These are phyloP conservation scores for Penicillium taxi DNA, from an alignment of 495 filamentous ascomycete genomes.

Conservation along the genomic window DNA sequence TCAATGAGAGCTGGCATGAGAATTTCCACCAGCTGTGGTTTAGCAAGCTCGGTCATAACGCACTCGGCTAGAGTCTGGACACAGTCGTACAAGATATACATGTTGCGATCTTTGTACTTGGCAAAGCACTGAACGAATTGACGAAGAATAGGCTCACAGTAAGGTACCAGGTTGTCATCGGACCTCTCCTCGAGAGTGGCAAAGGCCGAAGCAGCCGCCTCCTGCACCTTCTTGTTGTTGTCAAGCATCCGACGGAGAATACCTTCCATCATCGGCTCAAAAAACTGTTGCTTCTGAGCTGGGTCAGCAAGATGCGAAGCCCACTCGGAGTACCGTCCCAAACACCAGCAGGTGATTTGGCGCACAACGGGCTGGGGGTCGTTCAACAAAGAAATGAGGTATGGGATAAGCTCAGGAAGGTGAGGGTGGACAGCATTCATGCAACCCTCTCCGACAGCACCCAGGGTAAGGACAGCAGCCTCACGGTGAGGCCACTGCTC, in stretches of 20 bases:
- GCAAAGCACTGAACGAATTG: conserved; percentile 89
- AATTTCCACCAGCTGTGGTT: conserved; percentile 67
- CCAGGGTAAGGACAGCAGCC: conserved; percentile 88
- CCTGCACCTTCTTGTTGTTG: conserved; percentile 94
- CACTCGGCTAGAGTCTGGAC: conserved; percentile 95
- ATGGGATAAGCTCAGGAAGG: conserved; percentile 83
- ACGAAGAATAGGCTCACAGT: conserved; percentile 80
- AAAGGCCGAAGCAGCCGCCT: conserved; percentile 93
- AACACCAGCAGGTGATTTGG: conserved; percentile 96
- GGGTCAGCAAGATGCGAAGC: conserved; percentile 66
- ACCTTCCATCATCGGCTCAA: conserved; percentile 97
- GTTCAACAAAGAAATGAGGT: conserved; percentile 77
- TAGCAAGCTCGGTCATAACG: conserved; percentile 69
- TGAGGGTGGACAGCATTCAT: conserved; percentile 84
- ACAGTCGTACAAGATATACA: conserved; percentile 98
- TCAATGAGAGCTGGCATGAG: conserved; percentile 93
- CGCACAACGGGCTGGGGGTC: conserved; percentile 88
- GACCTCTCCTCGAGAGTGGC: conserved; percentile 94
- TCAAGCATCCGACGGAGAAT: conserved; percentile 92
- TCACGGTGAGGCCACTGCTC: conserved; percentile 88
- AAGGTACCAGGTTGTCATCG: conserved; percentile 66
- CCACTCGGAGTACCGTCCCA: conserved; percentile 92
- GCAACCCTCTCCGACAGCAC: conserved; percentile 92
- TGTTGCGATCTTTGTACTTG: conserved; percentile 97
- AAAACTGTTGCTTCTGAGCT: conserved; percentile 63